Base-by-base conservation (phyloP, 192 early-diverging fungal genomes). In the Coemansia brasiliensis region DNA sequence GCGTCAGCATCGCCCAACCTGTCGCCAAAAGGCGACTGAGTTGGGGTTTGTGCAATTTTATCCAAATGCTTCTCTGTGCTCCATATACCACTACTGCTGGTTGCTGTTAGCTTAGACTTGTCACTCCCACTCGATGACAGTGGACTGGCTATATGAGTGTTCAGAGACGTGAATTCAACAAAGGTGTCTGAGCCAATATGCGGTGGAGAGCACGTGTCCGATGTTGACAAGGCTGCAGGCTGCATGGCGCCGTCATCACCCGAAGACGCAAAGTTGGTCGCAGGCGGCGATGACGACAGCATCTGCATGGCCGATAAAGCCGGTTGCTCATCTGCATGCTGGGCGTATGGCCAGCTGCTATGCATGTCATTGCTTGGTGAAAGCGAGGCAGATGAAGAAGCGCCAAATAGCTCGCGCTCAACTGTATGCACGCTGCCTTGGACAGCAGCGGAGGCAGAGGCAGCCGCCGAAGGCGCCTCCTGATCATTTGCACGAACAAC, bases 401-500 rank as follows among this genome's bases (percentile, higher is more conserved):
- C n/a, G n/a, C n/a, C n/a, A 29, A 29, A 29, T 29, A 29, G 3
- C 27, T 29, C 48, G 32, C 67, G 54, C 38, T 10, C 13, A 18
- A 69, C 67, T 39, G 25, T 39, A 42, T 65, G 41, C 11, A 24
- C 41, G 51, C 42, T 41, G 61, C 22, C 57, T 20, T 39, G 49
- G 26, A 22, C 3, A 41, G 39, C 25, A 48, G 45, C 21, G 6
- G 27, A 29, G 6, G 27, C 27, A 29, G 27, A 3, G 6, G 27
- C 27, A 29, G 27, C 3, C 3, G 27, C 27, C 6, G 4, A 25
- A 3, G 45, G 22, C 21, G 45, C 21, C 45, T 9, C 21, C 45
- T 9, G 45, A 15, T 74, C 72, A 56, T 40, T 69, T 49, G 66
- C 62, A n/a, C 63, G 59, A 29, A 71, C 74, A 59, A 77, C 46